Evolutionary conservation across 164 flowering plant species (phyloP).

Genomic region (Paratinospora sagittata): DNA sequence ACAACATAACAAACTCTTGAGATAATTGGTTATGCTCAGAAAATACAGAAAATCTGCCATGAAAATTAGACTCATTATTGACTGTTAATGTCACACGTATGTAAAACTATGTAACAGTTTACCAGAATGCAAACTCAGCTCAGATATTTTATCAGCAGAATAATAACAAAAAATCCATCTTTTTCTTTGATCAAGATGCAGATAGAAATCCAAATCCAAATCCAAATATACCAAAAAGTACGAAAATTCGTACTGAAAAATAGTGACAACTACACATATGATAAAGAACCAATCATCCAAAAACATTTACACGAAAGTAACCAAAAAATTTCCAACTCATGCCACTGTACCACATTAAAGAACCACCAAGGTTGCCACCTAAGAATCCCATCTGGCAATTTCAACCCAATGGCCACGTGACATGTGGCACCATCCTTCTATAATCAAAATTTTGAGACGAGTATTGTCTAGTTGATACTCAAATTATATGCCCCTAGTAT

Average conservation of each 20-base stretch:
- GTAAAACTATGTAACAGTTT: background rate
- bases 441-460: too few relatives aligned
- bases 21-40: background rate
- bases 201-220: background rate
- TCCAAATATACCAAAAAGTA: too few relatives aligned
- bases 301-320: too few relatives aligned
- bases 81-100: background rate
- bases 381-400: background rate
- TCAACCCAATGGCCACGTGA: background rate
- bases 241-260: background rate
- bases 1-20: background rate
- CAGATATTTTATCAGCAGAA: background rate
- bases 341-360: too few relatives aligned
- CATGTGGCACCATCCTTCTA: background rate
- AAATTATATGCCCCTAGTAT: too few relatives aligned
- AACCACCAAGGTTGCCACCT: background rate
- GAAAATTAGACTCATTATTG: background rate
- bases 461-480: too few relatives aligned
- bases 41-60: conserved; percentile 1
- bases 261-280: too few relatives aligned
- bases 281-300: too few relatives aligned
- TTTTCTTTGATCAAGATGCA: background rate
- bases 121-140: background rate
- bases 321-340: too few relatives aligned
- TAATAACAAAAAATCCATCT: background rate